These are phyloP conservation scores for Hyaloperonospora brassicae DNA, from an alignment of 352 stramenopile species.

Conservation along the genomic window DNA sequence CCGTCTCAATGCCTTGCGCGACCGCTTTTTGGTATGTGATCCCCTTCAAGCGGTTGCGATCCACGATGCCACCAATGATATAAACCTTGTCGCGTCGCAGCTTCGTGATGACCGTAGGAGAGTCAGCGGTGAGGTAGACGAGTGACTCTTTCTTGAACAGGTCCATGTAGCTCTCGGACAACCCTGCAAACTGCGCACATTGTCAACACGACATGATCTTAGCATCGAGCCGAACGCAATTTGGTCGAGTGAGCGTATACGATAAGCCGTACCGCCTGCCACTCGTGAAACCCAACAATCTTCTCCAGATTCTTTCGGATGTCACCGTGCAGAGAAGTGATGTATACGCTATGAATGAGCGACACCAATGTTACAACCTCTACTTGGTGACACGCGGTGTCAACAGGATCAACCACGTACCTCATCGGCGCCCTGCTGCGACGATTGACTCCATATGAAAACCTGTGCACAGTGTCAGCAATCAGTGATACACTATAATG, in stretches of 20 bases:
- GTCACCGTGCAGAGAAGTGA: constrained; percentile 66
- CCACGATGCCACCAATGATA: constrained; percentile 96
- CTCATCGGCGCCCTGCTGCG: constrained; percentile 44
- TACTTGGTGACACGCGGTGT: neutral
- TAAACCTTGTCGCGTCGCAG: constrained; percentile 89
- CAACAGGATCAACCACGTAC: constrained; percentile 17
- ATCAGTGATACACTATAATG: neutral
- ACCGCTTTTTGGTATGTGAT: constrained; percentile 89
- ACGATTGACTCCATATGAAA: constrained; percentile 75
- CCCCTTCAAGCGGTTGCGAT: constrained; percentile 94
- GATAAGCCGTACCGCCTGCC: constrained; percentile 40
- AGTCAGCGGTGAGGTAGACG: constrained; percentile 94
- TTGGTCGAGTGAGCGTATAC: neutral
- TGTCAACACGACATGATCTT: neutral
- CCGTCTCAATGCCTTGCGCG: constrained; percentile 85
- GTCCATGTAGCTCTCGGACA: constrained; percentile 56
- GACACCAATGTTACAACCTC: constrained; percentile 2
- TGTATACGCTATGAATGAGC: constrained; percentile 30
- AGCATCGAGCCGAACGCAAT: too few relatives aligned
- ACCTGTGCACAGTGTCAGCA: constrained; percentile 30
- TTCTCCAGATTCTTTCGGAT: constrained; percentile 81
- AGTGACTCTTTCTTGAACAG: constrained; percentile 78
- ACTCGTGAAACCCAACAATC: constrained; percentile 86
- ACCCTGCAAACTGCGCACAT: constrained; percentile 44
- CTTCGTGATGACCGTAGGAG: constrained; percentile 83